These are phyloP conservation scores for Ganoderma lingzhi DNA, from an alignment of 1,284 basidiomycete genomes.

Conservation along the genomic window DNA sequence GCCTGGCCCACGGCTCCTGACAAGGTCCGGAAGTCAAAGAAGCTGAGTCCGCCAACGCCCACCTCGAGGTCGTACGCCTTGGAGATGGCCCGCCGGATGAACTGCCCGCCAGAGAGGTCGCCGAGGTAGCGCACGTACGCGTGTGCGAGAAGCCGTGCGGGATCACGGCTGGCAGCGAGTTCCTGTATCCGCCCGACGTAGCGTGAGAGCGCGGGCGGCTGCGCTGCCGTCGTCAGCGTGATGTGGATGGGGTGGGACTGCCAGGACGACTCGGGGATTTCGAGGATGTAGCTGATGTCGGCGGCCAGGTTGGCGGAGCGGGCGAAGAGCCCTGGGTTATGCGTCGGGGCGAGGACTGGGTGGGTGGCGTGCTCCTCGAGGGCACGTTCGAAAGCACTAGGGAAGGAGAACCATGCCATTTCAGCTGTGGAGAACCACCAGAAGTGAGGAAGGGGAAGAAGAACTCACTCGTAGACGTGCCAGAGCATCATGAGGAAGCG, in stretches of 20 bases:
- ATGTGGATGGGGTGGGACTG: slow-evolving; percentile 60
- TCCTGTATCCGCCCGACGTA: slow-evolving; percentile 62
- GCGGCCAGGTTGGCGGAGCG: slow-evolving; percentile 65
- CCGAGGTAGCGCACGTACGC: slow-evolving; percentile 89
- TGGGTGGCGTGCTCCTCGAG: slow-evolving; percentile 71
- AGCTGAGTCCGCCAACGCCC: slow-evolving; percentile 59
- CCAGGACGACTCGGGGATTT: slow-evolving; percentile 61
- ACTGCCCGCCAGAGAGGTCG: slow-evolving; percentile 85
- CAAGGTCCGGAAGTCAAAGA: slow-evolving; percentile 78
- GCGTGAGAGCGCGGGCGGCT: slow-evolving; percentile 57
- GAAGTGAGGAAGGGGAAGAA: slow-evolving; percentile 5
- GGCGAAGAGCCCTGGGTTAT: slow-evolving; percentile 75
- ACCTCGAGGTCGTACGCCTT: slow-evolving; percentile 74
- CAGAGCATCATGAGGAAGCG: slow-evolving; percentile 80
- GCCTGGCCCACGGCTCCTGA: slow-evolving; percentile 43
- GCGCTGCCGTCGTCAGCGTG: slow-evolving; percentile 50
- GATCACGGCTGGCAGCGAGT: slow-evolving; percentile 55
- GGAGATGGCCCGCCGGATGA: slow-evolving; percentile 67
- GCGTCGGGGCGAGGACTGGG: slow-evolving; percentile 70
- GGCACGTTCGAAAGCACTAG: slow-evolving; percentile 63
- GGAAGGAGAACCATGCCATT: neutral
- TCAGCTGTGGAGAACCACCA: neutral
- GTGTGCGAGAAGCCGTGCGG: slow-evolving; percentile 74
- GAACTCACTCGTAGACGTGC: slow-evolving; percentile 79
- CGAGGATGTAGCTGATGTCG: slow-evolving; percentile 75